These are phyloP conservation scores for Trichoderma koningii DNA, from an alignment of 2,329 filamentous ascomycete species.

Conservation along the genomic window DNA sequence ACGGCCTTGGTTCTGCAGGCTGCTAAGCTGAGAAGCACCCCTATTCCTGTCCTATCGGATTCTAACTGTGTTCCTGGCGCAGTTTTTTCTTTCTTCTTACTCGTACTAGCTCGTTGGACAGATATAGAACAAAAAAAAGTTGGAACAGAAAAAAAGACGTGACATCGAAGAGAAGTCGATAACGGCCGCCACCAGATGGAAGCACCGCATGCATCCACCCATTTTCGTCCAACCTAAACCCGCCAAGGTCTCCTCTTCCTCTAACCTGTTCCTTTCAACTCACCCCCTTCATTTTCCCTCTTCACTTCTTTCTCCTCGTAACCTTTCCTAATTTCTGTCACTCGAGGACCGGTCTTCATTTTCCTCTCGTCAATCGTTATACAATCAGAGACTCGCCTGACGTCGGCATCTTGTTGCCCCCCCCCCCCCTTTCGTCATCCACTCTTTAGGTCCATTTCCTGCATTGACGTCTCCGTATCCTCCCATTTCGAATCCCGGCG, in stretches of 20 bases:
- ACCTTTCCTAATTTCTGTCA: background rate
- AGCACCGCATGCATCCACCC: constrained; percentile 22
- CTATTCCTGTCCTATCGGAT: background rate
- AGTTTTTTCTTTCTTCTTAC: background rate
- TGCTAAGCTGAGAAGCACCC: background rate
- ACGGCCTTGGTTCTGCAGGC: background rate
- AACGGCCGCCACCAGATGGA: background rate
- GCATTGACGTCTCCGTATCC: constrained; percentile 1
- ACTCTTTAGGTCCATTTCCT: constrained; percentile 19
- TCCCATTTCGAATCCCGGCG: constrained; percentile 8
- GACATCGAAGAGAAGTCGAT: constrained; percentile 8
- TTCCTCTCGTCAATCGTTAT: constrained; percentile 24
- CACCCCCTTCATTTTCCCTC: background rate
- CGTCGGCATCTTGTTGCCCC: background rate
- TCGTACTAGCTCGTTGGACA: background rate
- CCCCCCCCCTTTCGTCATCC: constrained; percentile 15
- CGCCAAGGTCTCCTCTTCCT: background rate
- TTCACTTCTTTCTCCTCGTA: background rate
- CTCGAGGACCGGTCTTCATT: constrained; percentile 2
- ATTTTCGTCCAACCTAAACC: constrained; percentile 13
- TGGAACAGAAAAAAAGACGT: background rate
- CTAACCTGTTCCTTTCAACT: background rate
- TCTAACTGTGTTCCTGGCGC: too few relatives aligned
- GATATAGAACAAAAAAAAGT: background rate
- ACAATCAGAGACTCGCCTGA: background rate